These are phyloP conservation scores for Cystofilobasidium bisporidii DNA, from an alignment of 768 basidiomycete genomes.

Conservation along the genomic window DNA sequence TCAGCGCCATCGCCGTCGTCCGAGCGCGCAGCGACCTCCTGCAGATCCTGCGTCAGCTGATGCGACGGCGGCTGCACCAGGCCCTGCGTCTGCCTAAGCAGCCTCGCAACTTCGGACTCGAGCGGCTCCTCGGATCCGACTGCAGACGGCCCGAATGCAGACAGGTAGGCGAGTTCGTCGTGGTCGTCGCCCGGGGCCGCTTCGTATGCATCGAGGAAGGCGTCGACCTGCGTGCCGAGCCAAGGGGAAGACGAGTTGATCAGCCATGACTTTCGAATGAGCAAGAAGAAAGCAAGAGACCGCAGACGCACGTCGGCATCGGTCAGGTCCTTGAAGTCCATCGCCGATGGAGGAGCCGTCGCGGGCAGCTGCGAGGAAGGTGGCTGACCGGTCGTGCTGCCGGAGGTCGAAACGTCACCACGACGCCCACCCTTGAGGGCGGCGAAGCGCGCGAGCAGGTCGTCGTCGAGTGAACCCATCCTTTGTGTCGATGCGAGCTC, in stretches of 20 bases:
- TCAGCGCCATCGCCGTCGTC: neutral
- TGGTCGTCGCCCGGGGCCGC: neutral
- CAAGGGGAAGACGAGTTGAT: neutral
- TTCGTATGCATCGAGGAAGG: neutral
- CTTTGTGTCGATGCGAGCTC: neutral
- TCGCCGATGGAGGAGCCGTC: neutral
- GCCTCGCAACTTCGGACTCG: neutral
- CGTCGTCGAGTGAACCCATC: neutral
- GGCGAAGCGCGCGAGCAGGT: slow-evolving; percentile 4
- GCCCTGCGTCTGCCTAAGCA: neutral
- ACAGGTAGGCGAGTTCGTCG: neutral
- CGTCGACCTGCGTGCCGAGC: neutral
- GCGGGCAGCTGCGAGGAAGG: neutral
- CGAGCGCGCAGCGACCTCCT: neutral
- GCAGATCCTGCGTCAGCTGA: neutral
- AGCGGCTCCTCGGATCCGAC: neutral
- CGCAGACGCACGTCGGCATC: neutral
- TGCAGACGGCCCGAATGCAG: neutral
- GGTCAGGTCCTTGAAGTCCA: neutral
- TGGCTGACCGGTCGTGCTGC: neutral
- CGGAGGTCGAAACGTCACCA: neutral
- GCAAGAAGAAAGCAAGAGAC: no score
- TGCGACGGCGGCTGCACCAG: neutral
- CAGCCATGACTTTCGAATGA: neutral
- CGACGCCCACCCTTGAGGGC: neutral